Evolutionary conservation across 2,329 filamentous ascomycete species (phyloP), one percentile per base, ranked within the genome.

Genomic region (Penicillium italicum): DNA sequence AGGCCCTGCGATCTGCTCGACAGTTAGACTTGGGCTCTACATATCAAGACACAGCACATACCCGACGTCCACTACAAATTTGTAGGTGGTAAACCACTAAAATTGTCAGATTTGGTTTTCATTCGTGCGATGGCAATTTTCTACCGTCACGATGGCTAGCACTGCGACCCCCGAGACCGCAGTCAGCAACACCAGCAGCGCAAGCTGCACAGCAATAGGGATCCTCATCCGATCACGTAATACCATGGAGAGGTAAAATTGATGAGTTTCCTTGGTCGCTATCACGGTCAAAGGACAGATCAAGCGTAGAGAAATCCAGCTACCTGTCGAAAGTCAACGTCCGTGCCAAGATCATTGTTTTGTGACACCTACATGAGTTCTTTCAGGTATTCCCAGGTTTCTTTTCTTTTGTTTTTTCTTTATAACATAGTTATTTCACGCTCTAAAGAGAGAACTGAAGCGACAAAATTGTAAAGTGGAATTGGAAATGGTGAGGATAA

Each of bases 131-230:
- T 22, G 12, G 4, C 5, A 41, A 28, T 22, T 18, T 10, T 16
- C 56, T 60, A 69, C 67, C 47, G 64, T 69, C 66, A 91, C 90
- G 60, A 96, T 83, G 16, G 90, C 85, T 58, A 96, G 82, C 59
- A 96, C 85, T 53, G 87, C 85, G 59, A 96, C 82, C 51, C 87
- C 86, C 55, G 89, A 77, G 55, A 95, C 82, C 46, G 90, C 86
- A 57, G 88, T 85, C 57, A 90, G 69, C 62, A 94, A 79, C 67
- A 96, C 90, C 61, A 96, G 81, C 72, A 86, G 80, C 63, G 85
- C 90, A 66, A 97, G 82, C 82, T 97, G 92, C 76, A 92, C 87
- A 64, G 91, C 84, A 68, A 96, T 96, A 55, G 89, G 87, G 72
- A 96, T 85, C 73, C 91, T 85, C 90, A 96, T 93, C 59, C 61